phyloP scores from a whole-genome alignment of 768 basidiomycete species.

The Lenzites betulinus region DNA sequence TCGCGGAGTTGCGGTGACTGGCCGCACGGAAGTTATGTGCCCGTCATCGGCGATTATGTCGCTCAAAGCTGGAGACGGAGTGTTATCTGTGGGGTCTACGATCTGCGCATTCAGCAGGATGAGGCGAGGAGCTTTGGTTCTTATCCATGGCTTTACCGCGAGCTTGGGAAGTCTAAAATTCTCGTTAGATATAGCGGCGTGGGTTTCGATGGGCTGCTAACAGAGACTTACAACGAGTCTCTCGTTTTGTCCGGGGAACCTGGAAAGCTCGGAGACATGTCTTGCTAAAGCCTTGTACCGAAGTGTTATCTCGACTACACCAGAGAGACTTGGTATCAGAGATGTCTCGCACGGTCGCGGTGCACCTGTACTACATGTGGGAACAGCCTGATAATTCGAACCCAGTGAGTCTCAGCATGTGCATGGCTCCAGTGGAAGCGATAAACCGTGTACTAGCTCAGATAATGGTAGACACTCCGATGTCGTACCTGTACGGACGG shows the following conservation, averaged over 20 bases:
- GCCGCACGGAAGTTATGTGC: constrained; percentile 27
- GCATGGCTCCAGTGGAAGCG: no score
- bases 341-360: no score
- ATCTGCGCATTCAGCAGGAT: constrained; percentile 38
- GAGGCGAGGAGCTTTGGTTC: constrained; percentile 23
- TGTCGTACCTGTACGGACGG: no score
- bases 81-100: constrained; percentile 35
- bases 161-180: constrained; percentile 30
- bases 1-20: not conserved
- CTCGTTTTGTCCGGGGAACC: constrained; percentile 25
- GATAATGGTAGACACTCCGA: no score
- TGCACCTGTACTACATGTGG: no score
- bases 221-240: constrained; percentile 16
- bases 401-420: no score
- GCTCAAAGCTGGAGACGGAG: constrained; percentile 29
- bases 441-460: no score
- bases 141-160: constrained; percentile 41
- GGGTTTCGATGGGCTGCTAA: not conserved
- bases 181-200: not conserved
- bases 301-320: no score
- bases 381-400: no score
- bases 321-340: no score
- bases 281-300: no score
- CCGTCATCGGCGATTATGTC: constrained; percentile 35
- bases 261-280: constrained; percentile 11